Conservation (phyloP, 2,329 filamentous ascomycete species). For the Neocucurbitaria cava region DNA sequence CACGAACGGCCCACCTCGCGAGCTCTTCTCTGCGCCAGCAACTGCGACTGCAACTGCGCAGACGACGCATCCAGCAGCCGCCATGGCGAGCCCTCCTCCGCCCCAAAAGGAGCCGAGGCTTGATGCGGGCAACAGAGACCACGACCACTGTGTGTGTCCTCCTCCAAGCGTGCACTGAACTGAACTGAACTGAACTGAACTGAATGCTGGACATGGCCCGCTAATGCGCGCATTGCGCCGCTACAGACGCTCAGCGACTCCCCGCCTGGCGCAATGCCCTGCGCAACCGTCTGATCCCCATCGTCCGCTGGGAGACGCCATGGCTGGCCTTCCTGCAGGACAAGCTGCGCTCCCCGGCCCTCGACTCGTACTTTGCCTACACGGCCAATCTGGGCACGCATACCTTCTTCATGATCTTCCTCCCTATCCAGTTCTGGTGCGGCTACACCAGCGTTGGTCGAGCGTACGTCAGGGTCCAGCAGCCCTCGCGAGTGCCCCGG, state of each 20-base stretch:
- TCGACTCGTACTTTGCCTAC: conserved; percentile 96
- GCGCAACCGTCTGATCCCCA: conserved; percentile 80
- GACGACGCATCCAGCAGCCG: not conserved
- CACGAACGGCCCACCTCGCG: conserved; percentile 8
- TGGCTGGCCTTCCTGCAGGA: conserved; percentile 89
- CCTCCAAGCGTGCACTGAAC: conserved; percentile 14
- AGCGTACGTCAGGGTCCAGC: conserved; percentile 76
- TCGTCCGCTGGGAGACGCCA: conserved; percentile 93
- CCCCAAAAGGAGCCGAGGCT: conserved; percentile 29
- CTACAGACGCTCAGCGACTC: conserved; percentile 78
- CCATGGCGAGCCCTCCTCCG: conserved; percentile 6
- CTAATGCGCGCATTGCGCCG: conserved; percentile 22
- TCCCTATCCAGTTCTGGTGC: conserved; percentile 97
- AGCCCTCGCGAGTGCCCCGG: conserved; percentile 7
- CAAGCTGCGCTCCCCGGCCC: conserved; percentile 76
- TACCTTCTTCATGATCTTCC: conserved; percentile 96
- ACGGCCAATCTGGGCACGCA: conserved; percentile 96
- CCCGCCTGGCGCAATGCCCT: conserved; percentile 88
- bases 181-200: too few species aligned
- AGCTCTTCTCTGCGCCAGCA: conserved; percentile 19
- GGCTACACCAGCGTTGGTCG: conserved; percentile 84
- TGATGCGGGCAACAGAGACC: conserved; percentile 80
- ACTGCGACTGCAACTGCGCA: not conserved
- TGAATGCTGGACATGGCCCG: conserved; percentile 12
- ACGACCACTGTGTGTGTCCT: conserved; percentile 63